phyloP scores from a whole-genome alignment of 2,329 filamentous ascomycete species.

The Penicillium sp. region DNA sequence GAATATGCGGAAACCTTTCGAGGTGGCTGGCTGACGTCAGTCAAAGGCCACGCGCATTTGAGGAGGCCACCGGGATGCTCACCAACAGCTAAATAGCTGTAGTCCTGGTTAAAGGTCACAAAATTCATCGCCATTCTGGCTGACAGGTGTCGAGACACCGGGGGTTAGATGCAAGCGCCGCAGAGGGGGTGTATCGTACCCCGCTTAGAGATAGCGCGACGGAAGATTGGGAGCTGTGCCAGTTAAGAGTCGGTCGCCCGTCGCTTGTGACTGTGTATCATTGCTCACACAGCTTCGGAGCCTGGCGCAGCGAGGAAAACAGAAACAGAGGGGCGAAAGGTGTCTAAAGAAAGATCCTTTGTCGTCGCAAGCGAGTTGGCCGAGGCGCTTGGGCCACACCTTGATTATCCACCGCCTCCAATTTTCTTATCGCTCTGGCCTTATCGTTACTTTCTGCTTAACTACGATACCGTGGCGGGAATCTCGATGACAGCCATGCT shows the following conservation, averaged over 20 bases:
- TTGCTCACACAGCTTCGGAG: slow-evolving; percentile 11
- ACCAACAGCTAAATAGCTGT: slow-evolving; percentile 95
- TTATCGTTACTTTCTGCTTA: slow-evolving; percentile 12
- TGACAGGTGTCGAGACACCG: slow-evolving; percentile 6
- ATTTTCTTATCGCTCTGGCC: slow-evolving; percentile 20
- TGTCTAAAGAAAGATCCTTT: slow-evolving; percentile 21
- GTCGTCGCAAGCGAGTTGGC: slow-evolving; percentile 37
- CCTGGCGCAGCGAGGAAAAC: not conserved
- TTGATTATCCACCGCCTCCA: slow-evolving; percentile 37
- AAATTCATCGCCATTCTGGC: slow-evolving; percentile 82
- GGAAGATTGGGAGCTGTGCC: slow-evolving; percentile 14
- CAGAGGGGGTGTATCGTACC: slow-evolving; percentile 22
- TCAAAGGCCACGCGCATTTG: not conserved
- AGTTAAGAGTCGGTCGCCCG: slow-evolving; percentile 27
- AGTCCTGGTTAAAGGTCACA: slow-evolving; percentile 98
- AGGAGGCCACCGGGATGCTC: slow-evolving; percentile 38
- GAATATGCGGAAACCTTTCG: slow-evolving; percentile 93
- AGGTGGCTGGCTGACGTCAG: slow-evolving; percentile 66
- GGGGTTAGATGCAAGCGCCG: slow-evolving; percentile 22
- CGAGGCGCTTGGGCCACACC: slow-evolving; percentile 44
- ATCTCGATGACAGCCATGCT: no score
- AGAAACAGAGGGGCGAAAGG: slow-evolving; percentile 7
- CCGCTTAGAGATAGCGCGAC: slow-evolving; percentile 23
- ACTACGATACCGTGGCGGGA: not conserved
- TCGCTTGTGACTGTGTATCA: slow-evolving; percentile 25